Evolutionary conservation across 441 rosid genomes (phyloP).

Genomic region (Populus trichocarpa): DNA sequence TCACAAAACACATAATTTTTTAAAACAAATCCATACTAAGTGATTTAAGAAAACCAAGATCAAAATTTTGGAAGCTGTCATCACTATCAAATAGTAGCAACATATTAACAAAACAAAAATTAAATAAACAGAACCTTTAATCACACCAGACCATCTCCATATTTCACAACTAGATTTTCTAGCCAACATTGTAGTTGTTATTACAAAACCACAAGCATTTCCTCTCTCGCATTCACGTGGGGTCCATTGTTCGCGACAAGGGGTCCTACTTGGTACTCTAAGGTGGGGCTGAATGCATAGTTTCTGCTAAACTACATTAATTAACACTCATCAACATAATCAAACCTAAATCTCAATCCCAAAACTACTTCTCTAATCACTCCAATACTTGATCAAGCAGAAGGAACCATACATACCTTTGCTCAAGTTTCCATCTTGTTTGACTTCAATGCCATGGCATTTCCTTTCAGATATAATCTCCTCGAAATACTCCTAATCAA

Average conservation of each 20-base stretch:
- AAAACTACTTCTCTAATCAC: not conserved
- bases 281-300: not conserved
- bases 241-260: not conserved
- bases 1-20: not conserved
- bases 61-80: not conserved
- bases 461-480: conserved; percentile 45
- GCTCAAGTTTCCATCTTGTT: conserved; percentile 38
- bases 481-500: conserved; percentile 71
- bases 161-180: not conserved
- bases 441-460: conserved; percentile 51
- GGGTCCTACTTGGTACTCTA: not conserved
- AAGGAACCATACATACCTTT: conserved; percentile 46
- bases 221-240: not conserved
- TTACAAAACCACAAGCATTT: not conserved
- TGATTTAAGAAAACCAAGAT: not conserved
- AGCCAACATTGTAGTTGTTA: not conserved
- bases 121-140: not conserved
- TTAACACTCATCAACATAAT: not conserved
- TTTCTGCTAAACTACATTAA: too few relatives aligned
- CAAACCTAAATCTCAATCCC: not conserved
- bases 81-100: not conserved
- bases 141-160: not conserved
- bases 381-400: not conserved
- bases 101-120: not conserved
- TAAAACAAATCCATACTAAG: not conserved